These are phyloP conservation scores for Spencermartinsiella ligniputridi DNA, from an alignment of 1,139 yeast genomes.

Conservation along the genomic window DNA sequence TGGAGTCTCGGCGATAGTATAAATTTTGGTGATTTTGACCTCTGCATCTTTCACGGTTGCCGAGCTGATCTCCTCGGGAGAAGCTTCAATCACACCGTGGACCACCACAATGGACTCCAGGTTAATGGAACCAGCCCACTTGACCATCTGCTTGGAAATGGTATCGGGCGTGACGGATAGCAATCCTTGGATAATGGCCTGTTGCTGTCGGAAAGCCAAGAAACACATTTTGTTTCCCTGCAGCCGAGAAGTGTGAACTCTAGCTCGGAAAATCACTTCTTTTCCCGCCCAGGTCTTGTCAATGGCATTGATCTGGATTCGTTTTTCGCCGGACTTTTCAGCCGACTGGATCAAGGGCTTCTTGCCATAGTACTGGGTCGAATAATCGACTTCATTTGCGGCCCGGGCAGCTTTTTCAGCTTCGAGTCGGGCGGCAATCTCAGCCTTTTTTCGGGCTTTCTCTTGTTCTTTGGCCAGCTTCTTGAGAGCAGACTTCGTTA, in stretches of 20 bases:
- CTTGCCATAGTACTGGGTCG: slow-evolving; percentile 85
- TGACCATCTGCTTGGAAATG: slow-evolving; percentile 91
- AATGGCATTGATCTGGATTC: slow-evolving; percentile 56
- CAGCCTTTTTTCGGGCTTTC: slow-evolving; percentile 90
- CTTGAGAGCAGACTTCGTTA: slow-evolving; percentile 92
- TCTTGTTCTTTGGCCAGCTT: slow-evolving; percentile 91
- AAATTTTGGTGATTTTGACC: slow-evolving; percentile 68
- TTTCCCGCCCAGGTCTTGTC: slow-evolving; percentile 64
- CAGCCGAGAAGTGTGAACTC: slow-evolving; percentile 88
- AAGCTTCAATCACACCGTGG: slow-evolving; percentile 76
- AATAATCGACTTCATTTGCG: slow-evolving; percentile 77
- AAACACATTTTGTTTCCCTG: slow-evolving; percentile 96
- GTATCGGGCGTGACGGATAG: slow-evolving; percentile 59
- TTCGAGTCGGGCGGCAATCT: slow-evolving; percentile 84
- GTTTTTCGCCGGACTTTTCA: slow-evolving; percentile 54
- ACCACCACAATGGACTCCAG: slow-evolving; percentile 90
- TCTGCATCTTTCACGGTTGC: slow-evolving; percentile 92
- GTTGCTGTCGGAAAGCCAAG: slow-evolving; percentile 86
- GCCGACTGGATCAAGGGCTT: slow-evolving; percentile 80
- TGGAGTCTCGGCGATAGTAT: slow-evolving; percentile 82
- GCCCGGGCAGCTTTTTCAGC: slow-evolving; percentile 81
- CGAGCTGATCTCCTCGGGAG: slow-evolving; percentile 81
- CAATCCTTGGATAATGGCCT: slow-evolving; percentile 75
- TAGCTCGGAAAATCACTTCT: slow-evolving; percentile 81
- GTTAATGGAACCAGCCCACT: slow-evolving; percentile 85